Percentiles rank a stretch among this genome's conserved stretches.
phyloP scores from a whole-genome alignment of 2,329 filamentous ascomycete genomes.

The Fusarium pseudonygamai region DNA sequence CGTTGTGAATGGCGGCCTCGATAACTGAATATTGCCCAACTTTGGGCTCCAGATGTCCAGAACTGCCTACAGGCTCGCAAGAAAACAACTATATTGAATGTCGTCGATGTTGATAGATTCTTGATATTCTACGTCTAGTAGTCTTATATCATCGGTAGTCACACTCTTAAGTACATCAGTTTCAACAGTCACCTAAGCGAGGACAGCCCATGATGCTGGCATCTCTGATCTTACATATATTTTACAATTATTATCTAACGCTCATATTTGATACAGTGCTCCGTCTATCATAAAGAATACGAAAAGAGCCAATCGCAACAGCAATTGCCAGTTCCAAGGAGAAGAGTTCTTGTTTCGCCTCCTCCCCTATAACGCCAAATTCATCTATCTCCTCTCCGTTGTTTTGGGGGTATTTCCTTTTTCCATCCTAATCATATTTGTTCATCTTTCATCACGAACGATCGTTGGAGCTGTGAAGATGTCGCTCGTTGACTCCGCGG shows the following conservation, averaged over 20 bases:
- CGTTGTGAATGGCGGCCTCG: constrained; percentile 34
- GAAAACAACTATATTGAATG: neutral
- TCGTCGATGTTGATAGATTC: neutral
- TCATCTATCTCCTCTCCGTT: constrained; percentile 12
- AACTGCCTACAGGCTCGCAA: neutral
- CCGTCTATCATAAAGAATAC: constrained; percentile 27
- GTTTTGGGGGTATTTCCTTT: constrained; percentile 21
- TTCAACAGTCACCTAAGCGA: neutral
- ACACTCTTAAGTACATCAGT: accelerated
- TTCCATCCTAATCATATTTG: neutral
- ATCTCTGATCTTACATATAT: constrained; percentile 17
- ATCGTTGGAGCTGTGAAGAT: constrained; percentile 10
- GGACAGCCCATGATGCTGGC: neutral
- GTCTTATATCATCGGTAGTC: neutral
- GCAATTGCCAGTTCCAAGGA: constrained; percentile 9
- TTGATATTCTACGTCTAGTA: neutral
- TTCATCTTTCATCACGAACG: constrained; percentile 14
- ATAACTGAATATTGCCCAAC: constrained; percentile 43
- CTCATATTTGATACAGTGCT: constrained; percentile 25
- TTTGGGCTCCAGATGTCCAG: neutral
- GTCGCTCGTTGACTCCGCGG: constrained; percentile 72
- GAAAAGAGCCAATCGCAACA: constrained; percentile 1
- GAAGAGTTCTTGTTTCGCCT: constrained; percentile 23
- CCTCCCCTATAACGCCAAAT: constrained; percentile 33
- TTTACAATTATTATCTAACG: constrained; percentile 42